Base-by-base conservation (phyloP, 2,329 filamentous ascomycete species). In the Aureobasidium sp. region DNA sequence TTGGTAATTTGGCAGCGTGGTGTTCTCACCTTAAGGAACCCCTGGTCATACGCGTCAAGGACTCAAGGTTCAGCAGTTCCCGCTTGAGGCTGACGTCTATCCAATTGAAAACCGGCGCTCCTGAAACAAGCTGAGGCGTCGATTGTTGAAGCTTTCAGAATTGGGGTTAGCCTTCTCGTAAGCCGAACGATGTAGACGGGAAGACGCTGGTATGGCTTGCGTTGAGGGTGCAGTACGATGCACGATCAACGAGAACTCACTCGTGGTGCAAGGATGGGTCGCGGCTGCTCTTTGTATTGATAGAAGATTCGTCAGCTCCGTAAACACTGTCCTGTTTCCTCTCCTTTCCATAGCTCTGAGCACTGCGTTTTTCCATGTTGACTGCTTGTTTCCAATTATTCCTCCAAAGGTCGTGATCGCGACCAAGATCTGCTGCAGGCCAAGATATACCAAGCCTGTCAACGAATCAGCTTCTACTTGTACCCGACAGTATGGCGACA, bases 401-500 rank as follows among this genome's bases (percentile, higher is more conserved):
- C 11, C 42, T 49, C 43, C 40, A n/a, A 43, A 27, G 1, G n/a
- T 38, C 37, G 27, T 29, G 43, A 27, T 38, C 49, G 55, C n/a
- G 43, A 38, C 33, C 27, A 15, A 45, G 21, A n/a, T 15, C 21
- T 27, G 54, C 21, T 40, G 40, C 43, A 49, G 21, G 55, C 55
- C 55, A 58, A 58, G 55, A 35, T 37, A 40, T 49, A 49, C 55
- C 55, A 58, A 58, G 55, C 31, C 42, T 40, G 42, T 57, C 53
- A 47, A 29, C 42, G 43, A 47, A 9, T 58, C 43, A 37, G 23
- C 13, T 43, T 17, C 27, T 29, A 29, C 27, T 5, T 9, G 9
- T 25, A 27, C 6, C 54, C 42, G 40, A 57, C 35, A 17, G 23
- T 25, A 58, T 58, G 55, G 43, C 55, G 9, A 49, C 55, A 15